Percentiles rank a stretch among this genome's conserved stretches.
phyloP scores from a whole-genome alignment of 345 rosid species.

The Boechera stricta region DNA sequence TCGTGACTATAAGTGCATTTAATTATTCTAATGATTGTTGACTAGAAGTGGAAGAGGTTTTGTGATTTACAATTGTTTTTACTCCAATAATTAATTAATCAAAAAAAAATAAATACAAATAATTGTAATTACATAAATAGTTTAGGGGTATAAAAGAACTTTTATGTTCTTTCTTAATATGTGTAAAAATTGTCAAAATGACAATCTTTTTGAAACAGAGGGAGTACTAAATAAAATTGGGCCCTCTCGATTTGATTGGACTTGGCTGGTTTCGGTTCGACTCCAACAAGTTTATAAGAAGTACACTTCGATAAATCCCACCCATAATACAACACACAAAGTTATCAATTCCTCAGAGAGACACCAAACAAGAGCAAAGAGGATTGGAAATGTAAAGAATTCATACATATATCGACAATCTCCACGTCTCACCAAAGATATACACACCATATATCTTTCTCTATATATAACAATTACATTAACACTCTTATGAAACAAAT shows the following conservation, averaged over 20 bases:
- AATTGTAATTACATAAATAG: too few species aligned
- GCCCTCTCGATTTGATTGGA: neutral
- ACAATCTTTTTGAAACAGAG: too few species aligned
- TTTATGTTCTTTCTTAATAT: too few species aligned
- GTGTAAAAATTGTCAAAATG: too few species aligned
- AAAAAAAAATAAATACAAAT: too few species aligned
- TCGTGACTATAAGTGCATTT: too few species aligned
- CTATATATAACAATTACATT: neutral
- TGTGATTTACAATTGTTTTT: too few species aligned
- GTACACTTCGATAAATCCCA: neutral
- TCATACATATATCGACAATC: conserved; percentile 9
- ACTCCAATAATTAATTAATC: too few species aligned
- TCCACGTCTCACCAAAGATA: neutral
- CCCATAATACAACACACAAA: conserved; percentile 11
- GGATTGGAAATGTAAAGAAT: neutral
- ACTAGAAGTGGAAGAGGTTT: too few species aligned
- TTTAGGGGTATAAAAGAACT: too few species aligned
- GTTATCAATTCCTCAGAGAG: neutral
- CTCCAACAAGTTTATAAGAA: neutral
- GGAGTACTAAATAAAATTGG: neutral
- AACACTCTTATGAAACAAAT: conserved; percentile 14
- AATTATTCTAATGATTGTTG: too few species aligned
- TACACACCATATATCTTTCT: neutral
- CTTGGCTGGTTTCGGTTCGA: neutral
- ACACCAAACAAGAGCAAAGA: neutral